phyloP scores from a whole-genome alignment of 805 yeast species.

The Ogataea dorogensis region DNA sequence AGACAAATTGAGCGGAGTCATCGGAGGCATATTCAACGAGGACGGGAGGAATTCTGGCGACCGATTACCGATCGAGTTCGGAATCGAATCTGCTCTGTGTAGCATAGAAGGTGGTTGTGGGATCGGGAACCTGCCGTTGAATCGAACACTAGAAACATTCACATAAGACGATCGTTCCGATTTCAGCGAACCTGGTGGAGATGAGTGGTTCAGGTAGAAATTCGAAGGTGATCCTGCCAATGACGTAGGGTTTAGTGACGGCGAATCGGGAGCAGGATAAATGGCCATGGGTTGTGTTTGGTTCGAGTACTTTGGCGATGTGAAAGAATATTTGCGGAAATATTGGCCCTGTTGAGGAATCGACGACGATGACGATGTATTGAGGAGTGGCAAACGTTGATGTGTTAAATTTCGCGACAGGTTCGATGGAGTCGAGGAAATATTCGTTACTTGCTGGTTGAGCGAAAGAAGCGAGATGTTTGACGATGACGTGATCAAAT shows the following conservation, averaged over 20 bases:
- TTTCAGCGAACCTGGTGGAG: constrained; percentile 46
- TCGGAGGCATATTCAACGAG: constrained; percentile 35
- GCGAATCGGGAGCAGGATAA: constrained; percentile 45
- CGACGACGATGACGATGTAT: constrained; percentile 12
- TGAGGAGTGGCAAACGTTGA: constrained; percentile 20
- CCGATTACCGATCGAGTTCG: constrained; percentile 30
- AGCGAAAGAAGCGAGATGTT: constrained; percentile 36
- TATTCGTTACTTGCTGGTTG: constrained; percentile 24
- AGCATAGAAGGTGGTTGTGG: constrained; percentile 11
- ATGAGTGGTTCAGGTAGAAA: constrained; percentile 50
- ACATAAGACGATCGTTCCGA: constrained; percentile 25
- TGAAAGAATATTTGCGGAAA: constrained; percentile 20
- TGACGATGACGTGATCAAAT: constrained; percentile 36
- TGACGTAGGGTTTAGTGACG: constrained; percentile 50
- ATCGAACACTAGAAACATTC: constrained; percentile 6
- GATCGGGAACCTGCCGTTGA: constrained; percentile 23
- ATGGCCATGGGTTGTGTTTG: constrained; percentile 11
- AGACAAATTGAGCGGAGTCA: constrained; percentile 36
- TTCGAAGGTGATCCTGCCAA: constrained; percentile 55
- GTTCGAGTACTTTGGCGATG: constrained; percentile 17
- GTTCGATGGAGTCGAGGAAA: constrained; percentile 16
- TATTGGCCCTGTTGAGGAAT: constrained; percentile 11
- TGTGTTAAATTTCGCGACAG: constrained; percentile 19
- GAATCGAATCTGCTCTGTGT: constrained; percentile 23
- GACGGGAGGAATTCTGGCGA: constrained; percentile 38